These are phyloP conservation scores for Misopates orontium DNA, from an alignment of 257 asterid species.

Conservation along the genomic window DNA sequence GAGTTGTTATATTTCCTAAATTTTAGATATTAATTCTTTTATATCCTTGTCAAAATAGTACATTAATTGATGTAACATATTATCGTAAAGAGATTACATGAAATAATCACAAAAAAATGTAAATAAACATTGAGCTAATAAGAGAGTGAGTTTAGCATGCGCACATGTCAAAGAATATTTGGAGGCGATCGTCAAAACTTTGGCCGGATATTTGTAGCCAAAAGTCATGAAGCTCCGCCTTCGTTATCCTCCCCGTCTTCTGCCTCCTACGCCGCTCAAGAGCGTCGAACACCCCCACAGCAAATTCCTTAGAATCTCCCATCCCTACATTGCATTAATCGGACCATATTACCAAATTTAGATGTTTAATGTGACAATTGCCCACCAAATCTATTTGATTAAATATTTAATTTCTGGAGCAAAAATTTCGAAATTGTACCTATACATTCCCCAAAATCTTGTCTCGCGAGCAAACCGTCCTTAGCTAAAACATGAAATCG, in stretches of 20 bases:
- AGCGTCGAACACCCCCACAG: constrained; percentile 81
- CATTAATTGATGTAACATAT: too few relatives aligned
- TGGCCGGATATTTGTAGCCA: constrained; percentile 86
- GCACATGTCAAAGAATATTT: constrained; percentile 93
- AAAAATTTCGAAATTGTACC: constrained; percentile 36
- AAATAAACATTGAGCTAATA: too few relatives aligned
- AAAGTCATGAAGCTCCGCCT: constrained; percentile 78
- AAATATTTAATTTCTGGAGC: not conserved
- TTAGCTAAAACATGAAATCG: constrained; percentile 58
- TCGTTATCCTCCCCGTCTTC: constrained; percentile 54
- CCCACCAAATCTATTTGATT: not conserved
- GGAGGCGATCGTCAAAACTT: constrained; percentile 92
- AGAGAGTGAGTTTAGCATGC: not conserved
- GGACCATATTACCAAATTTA: too few relatives aligned
- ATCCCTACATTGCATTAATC: constrained; percentile 47
- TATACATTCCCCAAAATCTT: constrained; percentile 90
- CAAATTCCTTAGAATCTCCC: constrained; percentile 90
- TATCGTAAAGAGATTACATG: too few relatives aligned
- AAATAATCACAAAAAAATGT: too few relatives aligned
- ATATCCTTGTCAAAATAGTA: too few relatives aligned
- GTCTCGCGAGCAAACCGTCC: constrained; percentile 68
- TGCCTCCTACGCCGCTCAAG: constrained; percentile 71
- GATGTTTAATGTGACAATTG: not conserved
- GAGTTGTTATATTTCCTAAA: too few relatives aligned
- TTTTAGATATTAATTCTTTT: too few relatives aligned